Base-by-base conservation (phyloP, 2,329 filamentous ascomycete genomes). In the Aureobasidium subglaciale region DNA sequence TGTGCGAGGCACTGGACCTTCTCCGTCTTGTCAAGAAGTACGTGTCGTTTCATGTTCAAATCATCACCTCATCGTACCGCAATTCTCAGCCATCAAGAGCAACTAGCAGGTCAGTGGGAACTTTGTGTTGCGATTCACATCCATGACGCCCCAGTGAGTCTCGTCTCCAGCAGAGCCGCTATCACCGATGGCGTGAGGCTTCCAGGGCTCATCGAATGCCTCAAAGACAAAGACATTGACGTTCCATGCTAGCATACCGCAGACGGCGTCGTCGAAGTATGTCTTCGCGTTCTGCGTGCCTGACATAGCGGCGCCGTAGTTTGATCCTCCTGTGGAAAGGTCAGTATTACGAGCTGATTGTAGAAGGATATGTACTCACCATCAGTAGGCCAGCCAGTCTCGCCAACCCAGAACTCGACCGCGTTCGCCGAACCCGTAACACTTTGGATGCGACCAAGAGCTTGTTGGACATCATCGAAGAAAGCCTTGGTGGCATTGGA, bases 161-260 rank as follows among this genome's bases (percentile, higher is more conserved):
- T 88, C 84, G 63, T 85, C 79, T 45, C 76, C 78, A 10, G 73
- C 70, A 61, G 78, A 69, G 60, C 85, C 85, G 64, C 84, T 81
- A 66, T 85, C 78, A 63, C 85, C 85, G 59, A 78, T 70, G 61
- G 77, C 80, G 41, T 75, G 68, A 54, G 84, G 83, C 79, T 88
- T 88, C 82, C 83, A 86, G 58, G 67, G 66, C 78, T 88, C 85
- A 63, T 87, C 85, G 63, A 86, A 87, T 40, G 84, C 84, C 75
- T 88, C 85, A 62, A 88, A 88, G 71, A 81, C 85, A 73, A 88
- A 88, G 55, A 83, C 80, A 63, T 87, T 86, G 60, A 83, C 76
- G 58, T 82, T 82, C 81, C 82, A 86, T 60, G 75, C 75, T 32
- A 86, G 71, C 64, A 85, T 78, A 50, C 78, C 78, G 68, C 85